Evolutionary conservation across 495 filamentous ascomycete species (phyloP), one percentile per base, ranked within the genome.

Genomic region (Neurospora sp.): DNA sequence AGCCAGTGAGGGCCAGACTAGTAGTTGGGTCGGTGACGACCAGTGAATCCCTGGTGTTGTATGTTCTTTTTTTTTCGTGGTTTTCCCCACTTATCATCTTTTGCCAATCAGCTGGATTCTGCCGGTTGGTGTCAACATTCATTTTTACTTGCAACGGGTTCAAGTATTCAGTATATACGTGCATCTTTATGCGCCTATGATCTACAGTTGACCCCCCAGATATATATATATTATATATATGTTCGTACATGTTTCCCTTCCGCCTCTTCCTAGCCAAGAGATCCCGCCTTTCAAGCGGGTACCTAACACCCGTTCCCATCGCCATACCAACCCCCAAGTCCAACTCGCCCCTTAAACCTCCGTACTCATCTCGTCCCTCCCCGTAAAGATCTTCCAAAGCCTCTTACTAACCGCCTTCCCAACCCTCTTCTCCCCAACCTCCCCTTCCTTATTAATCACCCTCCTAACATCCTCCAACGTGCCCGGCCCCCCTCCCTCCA

Each of bases 351-450:
- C 38, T 8, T 81, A 94, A 70, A 94, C 83, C 82, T 94, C 91
- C 42, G 85, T 89, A 39, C 89, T 91, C 16, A 74, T 79, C 71
- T 90, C 87, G 80, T 94, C 90, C 59, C 80, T 82, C 3, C 90
- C 89, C 79, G 87, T 90, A 77, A 94, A 93, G 0, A 95, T 89
- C 78, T 90, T 93, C 73, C 90, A 87, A 47, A 96, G 75, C 73
- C 93, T 85, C 80, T 84, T 87, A 75, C 93, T 95, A n/a, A 90
- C 85, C 1, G 90, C 87, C 45, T 83, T 87, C 7, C 93, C 93
- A 31, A 96, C 83, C 14, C 86, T 86, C 20, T 88, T 81, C 69
- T 91, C 90, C 3, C 89, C 88, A 68, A 90, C 80, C 6, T 86
- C 86, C 7, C 93, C 93, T 73, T 90, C 88, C 73, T 85, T 89